A percentile compares a stretch with the other conserved stretches of the same genome.
These are phyloP conservation scores for Tremellales sp. DNA, from an alignment of 1,284 basidiomycete genomes.

Conservation along the genomic window DNA sequence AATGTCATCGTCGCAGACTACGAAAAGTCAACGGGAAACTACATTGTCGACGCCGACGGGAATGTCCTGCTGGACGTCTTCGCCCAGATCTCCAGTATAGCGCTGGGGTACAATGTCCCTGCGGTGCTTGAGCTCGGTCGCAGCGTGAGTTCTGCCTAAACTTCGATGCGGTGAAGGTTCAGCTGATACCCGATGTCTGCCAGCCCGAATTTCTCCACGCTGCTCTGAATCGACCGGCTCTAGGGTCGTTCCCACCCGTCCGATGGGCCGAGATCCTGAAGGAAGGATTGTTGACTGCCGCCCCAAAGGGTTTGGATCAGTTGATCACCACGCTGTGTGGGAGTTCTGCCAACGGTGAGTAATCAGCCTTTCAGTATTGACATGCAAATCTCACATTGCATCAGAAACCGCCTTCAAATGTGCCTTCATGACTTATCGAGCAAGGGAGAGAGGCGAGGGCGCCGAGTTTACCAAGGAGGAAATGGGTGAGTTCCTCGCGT, in stretches of 20 bases:
- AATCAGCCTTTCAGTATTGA: no score
- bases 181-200: slow-evolving; percentile 18
- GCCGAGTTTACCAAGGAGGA: slow-evolving; percentile 36
- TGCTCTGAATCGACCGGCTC: slow-evolving; percentile 54
- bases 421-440: slow-evolving; percentile 47
- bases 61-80: slow-evolving; percentile 56
- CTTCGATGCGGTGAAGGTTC: slow-evolving; percentile 4
- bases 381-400: no score
- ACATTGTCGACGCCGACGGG: slow-evolving; percentile 55
- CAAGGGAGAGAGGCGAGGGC: slow-evolving; percentile 33
- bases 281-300: slow-evolving; percentile 52
- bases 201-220: slow-evolving; percentile 30
- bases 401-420: slow-evolving; percentile 54
- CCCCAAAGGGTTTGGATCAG: slow-evolving; percentile 53
- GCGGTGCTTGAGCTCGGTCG: slow-evolving; percentile 49
- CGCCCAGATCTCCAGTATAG: slow-evolving; percentile 53
- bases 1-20: no score
- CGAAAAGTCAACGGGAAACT: no score
- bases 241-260: slow-evolving; percentile 55
- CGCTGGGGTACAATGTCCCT: slow-evolving; percentile 53
- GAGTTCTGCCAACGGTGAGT: no score
- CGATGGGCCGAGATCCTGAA: slow-evolving; percentile 52
- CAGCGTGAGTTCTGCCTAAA: no score
- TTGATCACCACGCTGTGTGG: slow-evolving; percentile 48
- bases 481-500: slow-evolving; percentile 36